Evolutionary conservation across 371 early-diverging fungal species (phyloP).

Genomic region (Capillidium heterosporum): DNA sequence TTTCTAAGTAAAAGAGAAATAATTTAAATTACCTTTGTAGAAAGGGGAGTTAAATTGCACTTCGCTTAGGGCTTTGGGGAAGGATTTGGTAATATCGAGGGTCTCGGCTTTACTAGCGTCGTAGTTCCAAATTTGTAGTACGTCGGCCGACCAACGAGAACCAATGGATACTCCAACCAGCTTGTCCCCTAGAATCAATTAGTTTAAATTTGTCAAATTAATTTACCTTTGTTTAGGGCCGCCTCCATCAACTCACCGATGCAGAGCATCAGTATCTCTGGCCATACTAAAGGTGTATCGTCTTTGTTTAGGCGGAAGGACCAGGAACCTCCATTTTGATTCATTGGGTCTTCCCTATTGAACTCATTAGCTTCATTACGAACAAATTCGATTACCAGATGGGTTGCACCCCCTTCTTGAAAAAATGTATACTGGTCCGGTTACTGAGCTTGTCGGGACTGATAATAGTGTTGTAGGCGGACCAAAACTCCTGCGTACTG

Average conservation of each 20-base stretch:
- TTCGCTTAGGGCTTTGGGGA: conserved; percentile 19
- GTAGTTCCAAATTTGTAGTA: conserved; percentile 42
- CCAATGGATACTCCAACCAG: conserved; percentile 38
- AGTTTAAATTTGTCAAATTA: not conserved
- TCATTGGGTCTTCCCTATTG: conserved; percentile 56
- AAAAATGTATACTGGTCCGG: conserved; percentile 8
- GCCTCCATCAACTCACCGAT: conserved; percentile 38
- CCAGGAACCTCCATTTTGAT: conserved; percentile 58
- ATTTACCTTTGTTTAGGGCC: conserved; percentile 20
- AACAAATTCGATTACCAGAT: conserved; percentile 23
- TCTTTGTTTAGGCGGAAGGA: conserved; percentile 38
- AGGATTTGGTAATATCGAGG: conserved; percentile 18
- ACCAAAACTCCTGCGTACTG: conserved; percentile 10
- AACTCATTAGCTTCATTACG: conserved; percentile 24
- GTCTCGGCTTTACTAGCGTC: conserved; percentile 18
- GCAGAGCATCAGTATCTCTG: conserved; percentile 31
- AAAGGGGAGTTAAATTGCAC: conserved; percentile 32
- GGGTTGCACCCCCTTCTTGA: conserved; percentile 10
- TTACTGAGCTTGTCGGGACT: conserved; percentile 10
- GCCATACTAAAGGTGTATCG: conserved; percentile 27
- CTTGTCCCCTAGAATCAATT: conserved; percentile 19
- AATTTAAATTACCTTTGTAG: conserved; percentile 29
- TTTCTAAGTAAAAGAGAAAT: not conserved
- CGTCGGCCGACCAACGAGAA: conserved; percentile 32
- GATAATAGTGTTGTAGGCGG: conserved; percentile 9